Conservation (phyloP, 140 eudicot genomes). For the Eryngium alpinum region DNA sequence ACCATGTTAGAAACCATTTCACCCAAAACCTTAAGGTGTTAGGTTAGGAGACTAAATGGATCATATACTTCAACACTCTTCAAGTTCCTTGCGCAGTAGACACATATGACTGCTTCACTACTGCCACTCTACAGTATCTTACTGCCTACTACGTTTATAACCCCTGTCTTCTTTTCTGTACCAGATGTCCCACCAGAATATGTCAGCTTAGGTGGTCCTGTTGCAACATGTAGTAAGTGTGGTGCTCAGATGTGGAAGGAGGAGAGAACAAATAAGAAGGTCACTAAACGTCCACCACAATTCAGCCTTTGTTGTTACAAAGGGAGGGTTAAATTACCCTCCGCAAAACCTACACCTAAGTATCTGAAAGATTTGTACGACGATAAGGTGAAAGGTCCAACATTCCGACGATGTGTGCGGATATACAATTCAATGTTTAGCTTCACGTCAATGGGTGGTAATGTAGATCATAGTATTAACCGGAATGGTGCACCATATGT, state of each 20-base stretch:
- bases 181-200: too few relatives aligned
- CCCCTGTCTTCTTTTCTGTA: too few relatives aligned
- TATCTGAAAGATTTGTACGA: background rate
- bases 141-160: too few relatives aligned
- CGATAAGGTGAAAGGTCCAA: background rate
- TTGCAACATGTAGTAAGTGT: background rate
- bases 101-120: too few relatives aligned
- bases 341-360: background rate
- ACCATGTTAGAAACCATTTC: too few relatives aligned
- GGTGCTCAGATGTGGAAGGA: background rate
- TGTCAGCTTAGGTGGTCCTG: background rate
- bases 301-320: background rate
- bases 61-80: too few relatives aligned
- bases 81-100: too few relatives aligned
- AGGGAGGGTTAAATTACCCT: background rate
- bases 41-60: too few relatives aligned
- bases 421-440: background rate
- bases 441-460: background rate
- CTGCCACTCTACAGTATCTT: too few relatives aligned
- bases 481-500: too few relatives aligned
- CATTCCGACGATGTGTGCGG: background rate
- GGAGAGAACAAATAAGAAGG: background rate
- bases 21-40: too few relatives aligned
- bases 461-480: too few relatives aligned
- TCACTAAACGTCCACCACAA: background rate